A percentile compares a stretch with the other conserved stretches of the same genome.
These are phyloP conservation scores for Plasmodium blacklocki DNA, from an alignment of 169 alveolate genomes.

Conservation along the genomic window DNA sequence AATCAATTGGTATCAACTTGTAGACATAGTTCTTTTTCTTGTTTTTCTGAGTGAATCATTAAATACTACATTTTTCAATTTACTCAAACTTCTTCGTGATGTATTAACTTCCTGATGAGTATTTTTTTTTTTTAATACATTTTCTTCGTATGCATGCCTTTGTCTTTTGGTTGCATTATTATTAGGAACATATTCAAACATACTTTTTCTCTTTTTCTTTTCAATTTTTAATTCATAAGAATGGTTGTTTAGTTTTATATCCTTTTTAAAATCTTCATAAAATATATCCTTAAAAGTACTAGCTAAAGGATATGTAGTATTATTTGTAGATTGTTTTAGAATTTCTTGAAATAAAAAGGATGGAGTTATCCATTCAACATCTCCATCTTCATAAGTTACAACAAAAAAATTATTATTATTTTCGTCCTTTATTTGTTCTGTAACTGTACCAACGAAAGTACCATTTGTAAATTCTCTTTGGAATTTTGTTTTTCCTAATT, in stretches of 20 bases:
- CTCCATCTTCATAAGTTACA: conserved; percentile 77
- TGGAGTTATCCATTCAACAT: conserved; percentile 76
- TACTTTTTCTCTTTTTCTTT: conserved; percentile 42
- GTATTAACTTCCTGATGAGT: neutral
- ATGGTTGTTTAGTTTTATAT: conserved; percentile 47
- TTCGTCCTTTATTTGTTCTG: conserved; percentile 67
- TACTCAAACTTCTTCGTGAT: neutral
- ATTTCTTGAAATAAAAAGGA: conserved; percentile 71
- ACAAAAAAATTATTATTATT: conserved; percentile 58
- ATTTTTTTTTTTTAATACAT: conserved; percentile 17
- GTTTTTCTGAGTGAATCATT: neutral
- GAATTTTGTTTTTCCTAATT: conserved; percentile 72
- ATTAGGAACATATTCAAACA: conserved; percentile 36
- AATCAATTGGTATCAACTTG: no score
- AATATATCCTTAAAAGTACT: conserved; percentile 60
- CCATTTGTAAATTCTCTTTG: conserved; percentile 78
- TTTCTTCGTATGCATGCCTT: conserved; percentile 29
- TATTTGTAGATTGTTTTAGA: conserved; percentile 68
- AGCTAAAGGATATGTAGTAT: conserved; percentile 68
- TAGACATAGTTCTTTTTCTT: neutral
- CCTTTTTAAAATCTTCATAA: conserved; percentile 58
- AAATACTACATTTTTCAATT: neutral
- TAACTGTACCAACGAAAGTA: conserved; percentile 71
- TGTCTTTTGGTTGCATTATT: conserved; percentile 56
- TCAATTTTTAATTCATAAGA: conserved; percentile 65